phyloP scores from a whole-genome alignment of 768 basidiomycete genomes.

The Mycena crocata region DNA sequence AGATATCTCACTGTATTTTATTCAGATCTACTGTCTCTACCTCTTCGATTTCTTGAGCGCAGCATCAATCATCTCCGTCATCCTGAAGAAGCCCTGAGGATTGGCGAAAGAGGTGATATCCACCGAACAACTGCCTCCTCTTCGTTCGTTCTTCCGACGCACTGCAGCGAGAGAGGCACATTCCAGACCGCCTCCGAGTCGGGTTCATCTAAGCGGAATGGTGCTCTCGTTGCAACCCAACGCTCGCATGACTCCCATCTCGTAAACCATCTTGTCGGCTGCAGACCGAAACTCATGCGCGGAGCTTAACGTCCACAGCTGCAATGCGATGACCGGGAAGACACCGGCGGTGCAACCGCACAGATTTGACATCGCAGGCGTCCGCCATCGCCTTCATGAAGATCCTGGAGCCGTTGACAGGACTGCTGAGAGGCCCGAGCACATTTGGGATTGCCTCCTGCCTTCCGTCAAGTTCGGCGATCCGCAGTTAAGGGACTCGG shows the following conservation, averaged over 20 bases:
- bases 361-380: conserved; percentile 35
- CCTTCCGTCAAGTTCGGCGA: conserved; percentile 59
- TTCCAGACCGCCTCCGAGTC: neutral
- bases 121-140: conserved; percentile 23
- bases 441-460: conserved; percentile 79
- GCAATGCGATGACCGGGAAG: conserved; percentile 71
- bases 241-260: neutral
- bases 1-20: conserved; percentile 31
- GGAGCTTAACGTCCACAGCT: conserved; percentile 56
- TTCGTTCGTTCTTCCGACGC: conserved; percentile 13
- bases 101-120: neutral
- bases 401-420: conserved; percentile 65
- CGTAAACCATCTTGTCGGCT: conserved; percentile 57
- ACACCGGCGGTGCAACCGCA: conserved; percentile 72
- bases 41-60: conserved; percentile 17
- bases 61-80: conserved; percentile 13
- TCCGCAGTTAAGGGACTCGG: conserved; percentile 75
- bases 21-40: neutral
- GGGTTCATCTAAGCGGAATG: neutral
- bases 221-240: neutral
- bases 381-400: conserved; percentile 75
- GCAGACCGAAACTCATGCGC: conserved; percentile 59
- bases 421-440: conserved; percentile 75
- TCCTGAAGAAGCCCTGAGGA: neutral
- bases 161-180: conserved; percentile 10